A percentile compares a stretch with the other conserved stretches of the same genome.
Conservation (phyloP, 345 rosid genomes). For the Microcos paniculata region DNA sequence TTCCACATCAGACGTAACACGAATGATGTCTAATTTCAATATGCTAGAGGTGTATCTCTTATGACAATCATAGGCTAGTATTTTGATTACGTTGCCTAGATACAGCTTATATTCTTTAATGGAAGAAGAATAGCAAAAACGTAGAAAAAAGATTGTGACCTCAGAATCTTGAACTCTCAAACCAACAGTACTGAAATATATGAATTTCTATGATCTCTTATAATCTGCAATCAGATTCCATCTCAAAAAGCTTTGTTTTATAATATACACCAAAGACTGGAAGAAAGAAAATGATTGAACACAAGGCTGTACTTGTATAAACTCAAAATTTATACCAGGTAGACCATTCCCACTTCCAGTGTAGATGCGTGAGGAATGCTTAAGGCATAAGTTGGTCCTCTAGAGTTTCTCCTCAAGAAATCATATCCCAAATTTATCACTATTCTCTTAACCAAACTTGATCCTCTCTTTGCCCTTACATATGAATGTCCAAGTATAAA, state of each 20-base stretch:
- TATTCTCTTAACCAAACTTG: conserved; percentile 77
- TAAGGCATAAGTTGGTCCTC: conserved; percentile 66
- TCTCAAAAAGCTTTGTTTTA: conserved; percentile 13
- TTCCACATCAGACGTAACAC: too few species aligned
- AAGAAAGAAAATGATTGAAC: not conserved
- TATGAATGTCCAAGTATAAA: conserved; percentile 86
- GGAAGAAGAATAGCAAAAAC: not conserved
- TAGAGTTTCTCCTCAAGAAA: conserved; percentile 82
- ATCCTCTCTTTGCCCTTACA: conserved; percentile 81
- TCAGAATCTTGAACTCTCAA: not conserved
- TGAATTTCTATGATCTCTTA: not conserved
- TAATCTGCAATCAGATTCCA: not conserved
- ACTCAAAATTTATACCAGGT: conserved; percentile 48
- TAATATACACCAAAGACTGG: conserved; percentile 20
- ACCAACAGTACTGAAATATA: not conserved
- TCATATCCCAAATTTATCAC: conserved; percentile 85
- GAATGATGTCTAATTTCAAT: too few species aligned
- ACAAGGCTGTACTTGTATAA: not conserved
- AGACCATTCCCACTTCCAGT: conserved; percentile 94
- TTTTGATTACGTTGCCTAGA: too few species aligned
- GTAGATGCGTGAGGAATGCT: conserved; percentile 86
- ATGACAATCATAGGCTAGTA: too few species aligned
- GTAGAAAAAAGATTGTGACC: not conserved
- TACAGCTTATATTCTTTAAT: too few species aligned
- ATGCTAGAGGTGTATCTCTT: too few species aligned